A percentile compares a stretch with the other conserved stretches of the same genome.
These are phyloP conservation scores for Russula lepida DNA, from an alignment of 768 basidiomycete genomes.

Conservation along the genomic window DNA sequence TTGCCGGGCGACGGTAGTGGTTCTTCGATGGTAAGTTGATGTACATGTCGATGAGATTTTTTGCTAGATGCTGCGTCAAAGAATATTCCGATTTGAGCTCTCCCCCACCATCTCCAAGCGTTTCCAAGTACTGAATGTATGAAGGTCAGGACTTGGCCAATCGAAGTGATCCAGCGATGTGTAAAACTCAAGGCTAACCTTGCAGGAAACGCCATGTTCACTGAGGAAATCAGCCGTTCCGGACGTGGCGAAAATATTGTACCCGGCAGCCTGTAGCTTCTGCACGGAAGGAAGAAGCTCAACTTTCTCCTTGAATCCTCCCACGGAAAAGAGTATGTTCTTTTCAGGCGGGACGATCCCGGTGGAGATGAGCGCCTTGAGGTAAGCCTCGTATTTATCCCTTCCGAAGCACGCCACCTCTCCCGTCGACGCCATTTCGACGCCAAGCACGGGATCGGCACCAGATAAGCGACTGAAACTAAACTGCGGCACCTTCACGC, in stretches of 20 bases:
- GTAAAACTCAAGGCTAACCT: conserved; percentile 38
- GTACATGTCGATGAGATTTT: conserved; percentile 98
- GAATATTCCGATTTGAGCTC: conserved; percentile 97
- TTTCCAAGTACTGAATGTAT: conserved; percentile 69
- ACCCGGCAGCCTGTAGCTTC: conserved; percentile 88
- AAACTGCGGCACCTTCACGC: conserved; percentile 99
- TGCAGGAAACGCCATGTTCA: conserved; percentile 95
- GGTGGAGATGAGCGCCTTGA: conserved; percentile 94
- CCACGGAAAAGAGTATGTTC: conserved; percentile 94
- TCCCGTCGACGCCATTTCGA: conserved; percentile 99
- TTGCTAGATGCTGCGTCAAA: conserved; percentile 90
- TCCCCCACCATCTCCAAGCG: conserved; percentile 63
- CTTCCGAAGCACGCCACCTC: conserved; percentile 98
- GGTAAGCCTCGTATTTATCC: conserved; percentile 97
- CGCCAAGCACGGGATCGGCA: conserved; percentile 94
- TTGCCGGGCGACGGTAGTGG: conserved; percentile 92
- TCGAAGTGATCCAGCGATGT: neutral
- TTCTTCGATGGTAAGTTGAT: conserved; percentile 99
- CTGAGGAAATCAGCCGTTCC: conserved; percentile 97
- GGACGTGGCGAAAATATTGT: conserved; percentile 93
- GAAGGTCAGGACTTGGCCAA: neutral
- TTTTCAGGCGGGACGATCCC: conserved; percentile 94
- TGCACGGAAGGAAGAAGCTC: conserved; percentile 93
- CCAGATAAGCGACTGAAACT: conserved; percentile 94
- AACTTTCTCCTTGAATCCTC: conserved; percentile 94